Base-by-base conservation (phyloP, 192 early-diverging fungal species). In the Linnemannia hyalina region DNA sequence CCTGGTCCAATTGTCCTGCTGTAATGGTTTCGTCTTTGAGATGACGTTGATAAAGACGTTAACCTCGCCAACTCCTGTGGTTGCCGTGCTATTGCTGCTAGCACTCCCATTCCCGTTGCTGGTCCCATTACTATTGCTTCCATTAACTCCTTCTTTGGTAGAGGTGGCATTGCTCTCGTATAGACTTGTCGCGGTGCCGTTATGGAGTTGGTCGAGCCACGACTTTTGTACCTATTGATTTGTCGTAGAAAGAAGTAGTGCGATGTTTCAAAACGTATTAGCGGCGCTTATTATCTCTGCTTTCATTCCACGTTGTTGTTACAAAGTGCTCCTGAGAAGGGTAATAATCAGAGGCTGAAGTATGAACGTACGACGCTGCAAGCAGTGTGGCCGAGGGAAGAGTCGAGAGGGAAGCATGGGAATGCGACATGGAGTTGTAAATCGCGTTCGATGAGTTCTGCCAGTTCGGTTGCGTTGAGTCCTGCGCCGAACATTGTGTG, bases 371-470 rank as follows among this genome's bases (percentile, higher is more conserved):
- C 92, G 78, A 93, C 89, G 73, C 91, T 91, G 76, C 92, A 93
- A 0, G 90, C 91, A 18, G 88, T 89, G 32, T 88, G 81, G 13
- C 91, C 90, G 18, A 84, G 76, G 23, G 88, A 57, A 20, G 88
- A 82, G 68, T 90, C 90, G 23, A 88, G 88, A 9, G 91, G 87
- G 55, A 91, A 92, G 60, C 88, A 89, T 10, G 92, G 91, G 85
- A 93, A 93, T 0, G 91, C 92, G 29, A 92, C 83, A 71, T 92
- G 88, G 3, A 93, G 87, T 35, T 89, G 76, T n/a, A 93, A 78
- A 70, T 93, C 91, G 44, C 88, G 54, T 42, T 82, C 81, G 85
- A 93, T 90, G 44, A 90, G 87, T 44, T 72, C 57, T 4, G 77
- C 77, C 11, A 90, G 69, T 22, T 90, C 82, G 54, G 85, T 26